A percentile compares a stretch with the other conserved stretches of the same genome.
Conservation (phyloP, 2,329 filamentous ascomycete species). For the Malbranchea zuffiana region DNA sequence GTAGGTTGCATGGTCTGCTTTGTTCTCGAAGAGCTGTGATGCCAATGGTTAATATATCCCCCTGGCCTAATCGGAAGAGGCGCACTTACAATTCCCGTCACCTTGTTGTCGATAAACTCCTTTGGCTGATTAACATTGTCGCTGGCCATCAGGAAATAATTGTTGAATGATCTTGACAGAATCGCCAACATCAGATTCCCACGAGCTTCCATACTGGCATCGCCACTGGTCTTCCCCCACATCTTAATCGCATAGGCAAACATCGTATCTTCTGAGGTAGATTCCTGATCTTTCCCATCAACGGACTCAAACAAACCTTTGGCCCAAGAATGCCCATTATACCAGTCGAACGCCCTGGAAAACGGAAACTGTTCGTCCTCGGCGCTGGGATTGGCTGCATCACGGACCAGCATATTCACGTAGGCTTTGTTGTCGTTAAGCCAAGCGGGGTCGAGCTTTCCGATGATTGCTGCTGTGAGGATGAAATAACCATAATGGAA, state of each 20-base stretch:
- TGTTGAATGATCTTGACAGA: slow-evolving; percentile 58
- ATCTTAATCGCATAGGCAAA: slow-evolving; percentile 80
- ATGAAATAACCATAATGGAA: slow-evolving; percentile 75
- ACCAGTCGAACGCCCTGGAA: slow-evolving; percentile 84
- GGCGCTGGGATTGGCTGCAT: slow-evolving; percentile 64
- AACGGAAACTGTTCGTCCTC: slow-evolving; percentile 68
- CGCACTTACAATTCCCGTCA: slow-evolving; percentile 43
- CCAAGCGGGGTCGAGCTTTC: slow-evolving; percentile 66
- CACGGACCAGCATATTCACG: slow-evolving; percentile 74
- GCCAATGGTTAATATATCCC: not conserved
- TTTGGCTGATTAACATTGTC: slow-evolving; percentile 61
- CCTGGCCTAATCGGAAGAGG: not conserved
- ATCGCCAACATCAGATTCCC: slow-evolving; percentile 77
- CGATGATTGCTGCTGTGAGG: slow-evolving; percentile 73
- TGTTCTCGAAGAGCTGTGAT: slow-evolving; percentile 72
- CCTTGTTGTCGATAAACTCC: slow-evolving; percentile 71
- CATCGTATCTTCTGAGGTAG: slow-evolving; percentile 82
- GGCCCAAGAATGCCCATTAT: slow-evolving; percentile 87
- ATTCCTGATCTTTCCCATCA: slow-evolving; percentile 55
- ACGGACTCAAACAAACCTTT: slow-evolving; percentile 46
- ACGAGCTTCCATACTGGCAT: slow-evolving; percentile 67
- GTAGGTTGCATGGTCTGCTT: slow-evolving; percentile 84
- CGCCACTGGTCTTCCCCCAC: slow-evolving; percentile 74
- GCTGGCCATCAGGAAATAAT: slow-evolving; percentile 70
- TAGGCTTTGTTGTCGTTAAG: slow-evolving; percentile 61